phyloP scores from a whole-genome alignment of 768 basidiomycete genomes.

The Cystobasidium tubakii region DNA sequence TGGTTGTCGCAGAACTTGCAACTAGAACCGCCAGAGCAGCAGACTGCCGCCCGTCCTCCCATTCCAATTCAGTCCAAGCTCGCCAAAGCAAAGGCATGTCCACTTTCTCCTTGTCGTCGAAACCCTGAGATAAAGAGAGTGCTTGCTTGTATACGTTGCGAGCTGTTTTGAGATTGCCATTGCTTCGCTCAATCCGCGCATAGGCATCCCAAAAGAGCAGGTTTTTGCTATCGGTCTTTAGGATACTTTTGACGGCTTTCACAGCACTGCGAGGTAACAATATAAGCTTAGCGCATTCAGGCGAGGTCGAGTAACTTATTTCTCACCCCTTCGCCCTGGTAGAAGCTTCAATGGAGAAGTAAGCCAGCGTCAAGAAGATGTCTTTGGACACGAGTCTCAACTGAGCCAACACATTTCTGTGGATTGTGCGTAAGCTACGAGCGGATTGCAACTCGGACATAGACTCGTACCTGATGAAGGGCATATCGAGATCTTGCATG shows the following conservation, averaged over 20 bases:
- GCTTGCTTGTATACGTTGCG: slow-evolving; percentile 51
- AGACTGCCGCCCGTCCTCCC: slow-evolving; percentile 43
- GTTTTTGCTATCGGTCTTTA: slow-evolving; percentile 48
- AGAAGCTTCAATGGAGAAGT: slow-evolving; percentile 48
- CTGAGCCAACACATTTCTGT: slow-evolving; percentile 34
- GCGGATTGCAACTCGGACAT: too few relatives aligned
- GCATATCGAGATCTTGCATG: slow-evolving; percentile 41
- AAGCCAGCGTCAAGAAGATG: slow-evolving; percentile 47
- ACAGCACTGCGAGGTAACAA: slow-evolving; percentile 45
- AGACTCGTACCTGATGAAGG: slow-evolving; percentile 42
- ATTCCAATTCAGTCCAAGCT: slow-evolving; percentile 52
- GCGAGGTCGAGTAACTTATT: too few relatives aligned
- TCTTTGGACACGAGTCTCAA: slow-evolving; percentile 46
- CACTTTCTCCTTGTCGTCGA: slow-evolving; percentile 36
- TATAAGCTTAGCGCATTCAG: slow-evolving; percentile 1
- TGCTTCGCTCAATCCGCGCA: slow-evolving; percentile 49
- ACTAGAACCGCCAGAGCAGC: slow-evolving; percentile 38
- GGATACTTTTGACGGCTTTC: slow-evolving; percentile 49
- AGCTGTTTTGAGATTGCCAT: slow-evolving; percentile 49
- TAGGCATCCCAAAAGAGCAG: slow-evolving; percentile 52
- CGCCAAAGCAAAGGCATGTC: slow-evolving; percentile 47
- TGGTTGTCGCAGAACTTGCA: slow-evolving; percentile 19
- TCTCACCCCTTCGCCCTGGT: slow-evolving; percentile 46
- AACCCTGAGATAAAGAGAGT: slow-evolving; percentile 46
- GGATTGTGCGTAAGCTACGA: too few relatives aligned